Evolutionary conservation across 2,329 filamentous ascomycete species (phyloP), one percentile per base, ranked within the genome.

Genomic region (Verticillium nubilum): DNA sequence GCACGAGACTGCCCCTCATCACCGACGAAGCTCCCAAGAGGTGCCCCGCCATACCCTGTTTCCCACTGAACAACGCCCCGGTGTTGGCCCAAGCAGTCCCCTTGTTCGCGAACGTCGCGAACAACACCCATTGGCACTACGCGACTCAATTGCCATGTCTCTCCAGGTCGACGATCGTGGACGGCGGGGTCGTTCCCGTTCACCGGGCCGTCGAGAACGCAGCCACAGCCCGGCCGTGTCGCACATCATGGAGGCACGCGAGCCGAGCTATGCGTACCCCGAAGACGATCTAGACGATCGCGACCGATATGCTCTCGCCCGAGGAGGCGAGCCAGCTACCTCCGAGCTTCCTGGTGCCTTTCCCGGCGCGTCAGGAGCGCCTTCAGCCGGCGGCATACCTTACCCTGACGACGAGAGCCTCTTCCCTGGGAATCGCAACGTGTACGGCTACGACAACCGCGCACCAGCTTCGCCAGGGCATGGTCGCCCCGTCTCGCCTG

Each of bases 171-270:
- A 80, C 60, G 76, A 78, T 59, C 69, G 69, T 60, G 70, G 72
- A 55, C 75, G 75, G 53, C 76, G 78, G 58, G 77, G 73, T 55
- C 80, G 80, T 58, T 80, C 80, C 57, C 75, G 76, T 57, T 84
- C 82, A 0, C 75, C 73, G 54, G 74, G 69, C 67, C 78, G 72
- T 69, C 72, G 69, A 55, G 72, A 74, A 57, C 71, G 71, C 56
- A 73, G 70, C 65, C 70, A 72, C 52, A 69, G 68, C 47, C 73
- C 68, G 28, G 64, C 67, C 52, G 61, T 65, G 23, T 69, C 68
- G 17, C 62, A 67, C 27, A 61, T 73, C 58, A 69, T 76, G 55
- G 78, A 80, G 47, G 70, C 75, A 54, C 70, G 72, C 26, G 79
- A 78, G 59, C 71, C 79, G 27, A 75, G 70, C 68, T 76, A 76